Evolutionary conservation across 495 filamentous ascomycete species (phyloP), one percentile per base, ranked within the genome.

Genomic region (Eremomyces bilateralis): DNA sequence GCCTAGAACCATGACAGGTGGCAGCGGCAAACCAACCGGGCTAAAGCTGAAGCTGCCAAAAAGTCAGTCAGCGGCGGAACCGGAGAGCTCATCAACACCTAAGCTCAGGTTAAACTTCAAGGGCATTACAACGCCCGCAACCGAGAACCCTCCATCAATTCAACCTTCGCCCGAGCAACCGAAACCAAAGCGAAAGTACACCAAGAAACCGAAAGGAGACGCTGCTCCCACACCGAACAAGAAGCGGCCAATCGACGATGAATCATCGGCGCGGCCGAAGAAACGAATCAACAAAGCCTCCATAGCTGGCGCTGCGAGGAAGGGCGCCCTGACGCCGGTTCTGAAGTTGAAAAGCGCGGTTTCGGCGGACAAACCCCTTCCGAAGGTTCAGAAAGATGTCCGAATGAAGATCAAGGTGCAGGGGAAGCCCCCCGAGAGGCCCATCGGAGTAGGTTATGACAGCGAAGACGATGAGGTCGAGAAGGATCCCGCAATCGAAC

Each of bases 381-480:
- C n/a, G n/a, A n/a, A n/a, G n/a, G n/a, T n/a, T n/a, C n/a, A n/a
- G 21, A 2, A 40, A 40, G 20, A 24, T 45, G 31, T 38, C 32
- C 6, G 49, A 0, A 40, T 71, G 20, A 58, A 61, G n/a, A 59
- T 68, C 38, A 66, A 66, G 40, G 55, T 59, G 33, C 69, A 70
- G 44, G 66, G 69, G 0, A 71, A 73, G 29, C 61, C 68, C 0
- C 71, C 76, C 0, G 57, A 56, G 16, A 63, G 79, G 33, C 69
- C 69, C 1, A 51, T 57, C 1, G 88, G 84, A 12, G 80, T 88
- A 15, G 90, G 83, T 4, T 97, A 95, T 53, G 88, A 97, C 51
- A 91, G 81, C n/a, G 88, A 95, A 53, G 80, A 83, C 1, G 83
- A 80, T 15, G 88, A 95, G 46, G 69, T 71, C 4, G 88, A 97